Base-by-base conservation (phyloP, 495 filamentous ascomycete genomes). In the Aspergillus asperescens region DNA sequence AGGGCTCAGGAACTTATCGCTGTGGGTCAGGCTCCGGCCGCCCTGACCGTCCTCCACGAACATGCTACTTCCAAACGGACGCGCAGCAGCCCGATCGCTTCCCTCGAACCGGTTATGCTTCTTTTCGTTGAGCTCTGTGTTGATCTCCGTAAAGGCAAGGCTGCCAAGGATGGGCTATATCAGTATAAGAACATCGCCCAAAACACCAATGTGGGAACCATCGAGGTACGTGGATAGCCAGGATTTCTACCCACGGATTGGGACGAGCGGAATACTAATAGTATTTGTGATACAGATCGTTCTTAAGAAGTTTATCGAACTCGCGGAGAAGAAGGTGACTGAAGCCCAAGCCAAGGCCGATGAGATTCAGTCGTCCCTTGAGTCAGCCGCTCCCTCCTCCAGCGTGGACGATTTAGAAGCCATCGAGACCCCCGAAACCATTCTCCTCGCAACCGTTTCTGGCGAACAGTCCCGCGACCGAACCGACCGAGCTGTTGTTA, bases 151-250 rank as follows among this genome's bases (percentile, higher is more conserved):
- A 97, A 96, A 72, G 93, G 92, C 52, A 98, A 97, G 72, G 79
- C 91, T 24, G 93, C 93, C 70, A 98, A 98, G 77, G 93, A 98
- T 79, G 93, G 93, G 44, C 79, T 98, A 24, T 98, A 97, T 64
- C 90, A 96, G 62, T 98, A 98, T 81, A 98, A 98, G 81, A 98
- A 98, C 68, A 96, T 95, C 59, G 88, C 89, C 41, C 93, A 98
- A 72, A 98, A 97, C 74, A 96, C 92, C 59, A 98, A 96, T 62
- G 91, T 98, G 48, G 90, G 84, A 60, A 97, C 94, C 29, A 98
- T 98, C 69, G 93, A 98, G 82, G 87, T 89, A 77, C 23, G 39
- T 22, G 52, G 42, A 42, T 29, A 13, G 32, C 23, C n/a, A 25
- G 12, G 15, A 5, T 22, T 4, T 4, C n/a, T n/a, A n/a, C n/a